phyloP scores from a whole-genome alignment of 2,329 filamentous ascomycete genomes.

The Pestalotiopsis sp. region DNA sequence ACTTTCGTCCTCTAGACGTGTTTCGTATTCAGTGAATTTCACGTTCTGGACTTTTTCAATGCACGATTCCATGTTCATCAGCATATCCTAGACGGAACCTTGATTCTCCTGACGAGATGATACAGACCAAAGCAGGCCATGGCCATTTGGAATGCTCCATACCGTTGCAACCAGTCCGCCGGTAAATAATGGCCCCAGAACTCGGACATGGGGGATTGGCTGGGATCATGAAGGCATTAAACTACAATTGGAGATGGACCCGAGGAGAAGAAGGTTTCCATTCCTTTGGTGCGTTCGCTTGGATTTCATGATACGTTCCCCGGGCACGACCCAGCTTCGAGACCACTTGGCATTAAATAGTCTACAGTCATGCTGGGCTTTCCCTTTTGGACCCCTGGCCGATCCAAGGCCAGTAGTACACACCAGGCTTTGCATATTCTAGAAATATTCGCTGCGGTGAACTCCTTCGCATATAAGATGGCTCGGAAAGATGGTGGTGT shows the following conservation, averaged over 20 bases:
- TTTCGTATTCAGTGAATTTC: background rate
- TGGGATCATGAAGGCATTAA: background rate
- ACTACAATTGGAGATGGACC: background rate
- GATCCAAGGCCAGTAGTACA: too few relatives aligned
- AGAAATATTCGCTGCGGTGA: too few relatives aligned
- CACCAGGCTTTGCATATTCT: too few relatives aligned
- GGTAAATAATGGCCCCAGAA: background rate
- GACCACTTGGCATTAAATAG: background rate
- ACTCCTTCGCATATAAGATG: too few relatives aligned
- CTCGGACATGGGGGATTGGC: background rate
- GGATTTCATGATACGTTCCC: background rate
- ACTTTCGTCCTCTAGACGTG: background rate
- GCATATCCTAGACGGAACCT: too few relatives aligned
- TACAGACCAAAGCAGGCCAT: background rate
- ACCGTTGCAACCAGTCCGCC: background rate
- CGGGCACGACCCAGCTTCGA: background rate
- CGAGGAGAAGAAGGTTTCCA: background rate
- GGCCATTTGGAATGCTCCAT: background rate
- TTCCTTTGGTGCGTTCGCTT: background rate
- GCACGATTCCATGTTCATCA: background rate
- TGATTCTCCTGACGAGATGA: background rate
- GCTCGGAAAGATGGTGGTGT: too few relatives aligned
- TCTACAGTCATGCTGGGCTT: background rate
- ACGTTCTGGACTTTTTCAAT: background rate
- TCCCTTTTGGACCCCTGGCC: too few relatives aligned